Evolutionary conservation across 768 basidiomycete genomes (phyloP).

Genomic region (Leucosporidium yakuticum): DNA sequence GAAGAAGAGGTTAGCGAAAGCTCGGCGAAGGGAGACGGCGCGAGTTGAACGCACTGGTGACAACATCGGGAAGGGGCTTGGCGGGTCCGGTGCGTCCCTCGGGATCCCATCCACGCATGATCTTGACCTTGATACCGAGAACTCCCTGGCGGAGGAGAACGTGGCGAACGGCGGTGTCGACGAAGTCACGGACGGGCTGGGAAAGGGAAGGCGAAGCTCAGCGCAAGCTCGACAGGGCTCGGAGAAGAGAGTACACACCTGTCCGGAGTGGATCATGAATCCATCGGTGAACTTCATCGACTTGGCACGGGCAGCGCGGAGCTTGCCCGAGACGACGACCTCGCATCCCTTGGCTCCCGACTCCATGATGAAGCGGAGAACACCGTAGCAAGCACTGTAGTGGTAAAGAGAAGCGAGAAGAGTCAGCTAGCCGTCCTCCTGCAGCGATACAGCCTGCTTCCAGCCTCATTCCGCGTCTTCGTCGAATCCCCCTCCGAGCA

Average conservation of each 20-base stretch:
- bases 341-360: slow-evolving; percentile 99
- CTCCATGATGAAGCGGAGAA: slow-evolving; percentile 99
- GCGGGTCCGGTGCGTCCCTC: slow-evolving; percentile 81
- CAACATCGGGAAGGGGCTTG: slow-evolving; percentile 91
- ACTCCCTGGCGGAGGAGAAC: slow-evolving; percentile 98
- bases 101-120: slow-evolving; percentile 96
- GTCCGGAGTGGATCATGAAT: slow-evolving; percentile 64
- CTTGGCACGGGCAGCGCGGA: slow-evolving; percentile 98
- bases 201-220: background rate
- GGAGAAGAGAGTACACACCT: background rate
- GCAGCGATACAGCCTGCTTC: background rate
- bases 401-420: background rate
- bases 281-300: slow-evolving; percentile 99
- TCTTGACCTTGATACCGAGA: slow-evolving; percentile 99
- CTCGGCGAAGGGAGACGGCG: background rate
- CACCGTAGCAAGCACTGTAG: slow-evolving; percentile 91
- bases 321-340: slow-evolving; percentile 98
- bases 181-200: slow-evolving; percentile 91
- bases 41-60: slow-evolving; percentile 57
- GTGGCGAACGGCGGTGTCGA: slow-evolving; percentile 95
- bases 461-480: background rate
- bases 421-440: background rate
- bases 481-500: background rate
- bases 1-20: background rate
- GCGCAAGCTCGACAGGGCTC: no score